Evolutionary conservation across 116 monocot genomes (phyloP), one percentile per base, ranked within the genome.

Genomic region (Trichopus zeylanicus): DNA sequence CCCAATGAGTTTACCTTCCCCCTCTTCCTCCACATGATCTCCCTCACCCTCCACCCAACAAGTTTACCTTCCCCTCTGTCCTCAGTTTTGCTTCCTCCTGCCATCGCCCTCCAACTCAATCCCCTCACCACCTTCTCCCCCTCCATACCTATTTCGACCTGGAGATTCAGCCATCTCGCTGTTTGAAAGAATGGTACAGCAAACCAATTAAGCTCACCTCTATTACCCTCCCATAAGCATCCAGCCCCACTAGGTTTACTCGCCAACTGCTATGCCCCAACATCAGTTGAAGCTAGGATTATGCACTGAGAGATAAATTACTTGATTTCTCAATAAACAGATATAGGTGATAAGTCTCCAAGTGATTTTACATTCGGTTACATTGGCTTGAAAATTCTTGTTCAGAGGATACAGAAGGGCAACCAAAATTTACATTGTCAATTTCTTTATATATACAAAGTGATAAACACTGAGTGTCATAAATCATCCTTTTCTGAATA

Each of bases 161-260:
- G n/a, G n/a, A n/a, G n/a, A n/a, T n/a, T n/a, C n/a, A n/a, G 75
- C 85, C 12, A 59, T 85, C 9, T 27, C 42, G 0, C 65, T 81
- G 0, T 85, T 79, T 48, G 26, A 68, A 11, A 56, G 58, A 34
- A 90, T 85, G 85, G 48, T 62, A 60, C 59, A 60, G 26, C 24
- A 51, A 68, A 39, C 79, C 90, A 9, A 82, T 76, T 57, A 59
- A 78, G 6, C 62, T 79, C 31, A 90, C 79, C 20, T 90, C 73
- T 63, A 56, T 78, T 18, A 73, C 69, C 1, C 58, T 89, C 18
- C 51, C 85, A 22, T 73, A 75, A 19, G 81, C 85, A 6, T 89
- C 78, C 49, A 79, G 85, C 42, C 90, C 85, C 63, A 69, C 78
- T n/a, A 10, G 90, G 81, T 10, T 68, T 77, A 60, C 54, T 81